Percentiles rank a stretch among this genome's conserved stretches.
Conservation (phyloP, 352 stramenopile genomes). For the Globisporangium paddicum region DNA sequence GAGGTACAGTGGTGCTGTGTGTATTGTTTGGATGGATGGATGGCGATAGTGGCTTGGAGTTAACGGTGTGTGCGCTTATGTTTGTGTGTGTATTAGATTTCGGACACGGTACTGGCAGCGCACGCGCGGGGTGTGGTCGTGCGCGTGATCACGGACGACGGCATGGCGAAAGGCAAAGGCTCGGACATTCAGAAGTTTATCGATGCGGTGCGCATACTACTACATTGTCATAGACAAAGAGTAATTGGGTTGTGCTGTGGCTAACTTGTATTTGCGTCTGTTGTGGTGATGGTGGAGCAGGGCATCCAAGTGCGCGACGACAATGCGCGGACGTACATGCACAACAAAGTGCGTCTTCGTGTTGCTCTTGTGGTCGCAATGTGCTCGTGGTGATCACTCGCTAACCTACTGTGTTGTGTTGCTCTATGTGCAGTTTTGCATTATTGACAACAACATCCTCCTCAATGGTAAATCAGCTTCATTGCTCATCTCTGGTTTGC, state of each 20-base stretch:
- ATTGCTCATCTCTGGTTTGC: not conserved
- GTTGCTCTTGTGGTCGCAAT: not conserved
- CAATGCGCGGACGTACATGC: conserved; percentile 57
- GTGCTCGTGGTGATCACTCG: not conserved
- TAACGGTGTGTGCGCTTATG: not conserved
- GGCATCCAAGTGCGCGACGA: conserved; percentile 59
- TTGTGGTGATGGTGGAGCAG: conserved; percentile 17
- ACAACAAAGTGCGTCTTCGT: conserved; percentile 48
- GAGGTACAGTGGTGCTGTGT: conserved; percentile 25
- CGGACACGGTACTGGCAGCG: conserved; percentile 48
- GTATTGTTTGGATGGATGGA: not conserved
- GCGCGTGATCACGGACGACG: conserved; percentile 65
- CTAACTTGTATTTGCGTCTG: not conserved
- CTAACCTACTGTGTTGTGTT: not conserved
- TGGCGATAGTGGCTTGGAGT: not conserved
- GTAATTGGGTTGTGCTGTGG: not conserved
- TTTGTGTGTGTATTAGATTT: conserved; percentile 29
- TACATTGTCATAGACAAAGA: not conserved
- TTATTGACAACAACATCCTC: conserved; percentile 56
- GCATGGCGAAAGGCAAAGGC: conserved; percentile 46
- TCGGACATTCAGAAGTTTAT: conserved; percentile 77
- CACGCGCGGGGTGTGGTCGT: conserved; percentile 45
- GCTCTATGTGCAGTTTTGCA: conserved; percentile 37
- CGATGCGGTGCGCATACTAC: conserved; percentile 38
- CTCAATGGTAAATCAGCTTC: conserved; percentile 44